Conservation (phyloP, 805 yeast genomes). For the Cyberlindnera galapagoensis region DNA sequence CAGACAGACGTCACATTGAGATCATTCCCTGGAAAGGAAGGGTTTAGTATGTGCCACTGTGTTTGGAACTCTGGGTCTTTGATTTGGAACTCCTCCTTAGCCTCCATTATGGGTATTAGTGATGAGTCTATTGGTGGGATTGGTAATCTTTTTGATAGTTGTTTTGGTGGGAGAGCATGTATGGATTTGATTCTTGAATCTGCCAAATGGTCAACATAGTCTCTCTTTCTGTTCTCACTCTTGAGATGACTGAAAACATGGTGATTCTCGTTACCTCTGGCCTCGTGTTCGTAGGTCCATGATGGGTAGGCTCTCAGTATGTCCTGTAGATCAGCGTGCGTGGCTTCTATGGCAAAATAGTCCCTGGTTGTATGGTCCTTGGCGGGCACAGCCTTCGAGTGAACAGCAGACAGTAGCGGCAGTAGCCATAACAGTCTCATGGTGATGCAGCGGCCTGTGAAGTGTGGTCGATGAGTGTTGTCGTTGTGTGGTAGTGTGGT, state of each 20-base stretch:
- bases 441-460: too few species aligned
- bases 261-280: slow-evolving; percentile 53
- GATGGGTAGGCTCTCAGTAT: slow-evolving; percentile 33
- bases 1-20: slow-evolving; percentile 83
- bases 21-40: slow-evolving; percentile 70
- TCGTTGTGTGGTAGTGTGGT: too few species aligned
- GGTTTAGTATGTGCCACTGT: slow-evolving; percentile 92
- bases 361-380: slow-evolving; percentile 45
- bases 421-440: too few species aligned
- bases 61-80: slow-evolving; percentile 74
- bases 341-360: slow-evolving; percentile 60
- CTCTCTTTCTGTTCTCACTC: slow-evolving; percentile 12
- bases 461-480: too few species aligned
- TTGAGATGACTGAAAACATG: slow-evolving; percentile 44
- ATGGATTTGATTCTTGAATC: slow-evolving; percentile 36
- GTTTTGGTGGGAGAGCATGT: slow-evolving; percentile 48
- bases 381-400: too few species aligned
- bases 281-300: slow-evolving; percentile 58
- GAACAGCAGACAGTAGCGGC: too few species aligned
- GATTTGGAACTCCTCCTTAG: slow-evolving; percentile 50
- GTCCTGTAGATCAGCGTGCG: slow-evolving; percentile 26
- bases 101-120: slow-evolving; percentile 38
- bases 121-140: slow-evolving; percentile 54
- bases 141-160: slow-evolving; percentile 52
- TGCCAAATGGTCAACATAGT: slow-evolving; percentile 3